Conservation (phyloP, 1,284 basidiomycete species). For the Cutaneotrichosporon cutaneum region DNA sequence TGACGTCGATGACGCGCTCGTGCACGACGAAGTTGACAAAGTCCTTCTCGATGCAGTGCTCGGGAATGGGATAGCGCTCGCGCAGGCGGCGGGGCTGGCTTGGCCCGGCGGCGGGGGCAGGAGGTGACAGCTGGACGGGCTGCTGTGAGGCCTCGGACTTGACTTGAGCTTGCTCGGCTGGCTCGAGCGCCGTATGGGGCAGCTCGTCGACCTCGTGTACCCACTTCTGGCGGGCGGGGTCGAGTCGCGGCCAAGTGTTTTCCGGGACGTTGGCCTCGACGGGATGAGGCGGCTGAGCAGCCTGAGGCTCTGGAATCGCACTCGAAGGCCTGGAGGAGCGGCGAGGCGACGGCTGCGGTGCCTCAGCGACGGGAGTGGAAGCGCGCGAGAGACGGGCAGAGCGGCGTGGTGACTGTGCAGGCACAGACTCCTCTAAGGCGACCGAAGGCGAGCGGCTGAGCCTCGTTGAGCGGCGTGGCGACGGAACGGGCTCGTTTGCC, state of each 20-base stretch:
- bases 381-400: not conserved
- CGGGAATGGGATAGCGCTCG: not conserved
- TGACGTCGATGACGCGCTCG: not conserved
- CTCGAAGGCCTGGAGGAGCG: not conserved
- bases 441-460: not conserved
- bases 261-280: not conserved
- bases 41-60: not conserved
- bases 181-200: not conserved
- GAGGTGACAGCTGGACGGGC: not conserved
- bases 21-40: not conserved
- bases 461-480: not conserved
- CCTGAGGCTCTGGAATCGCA: too few species aligned
- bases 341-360: not conserved
- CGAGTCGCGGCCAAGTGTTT: not conserved
- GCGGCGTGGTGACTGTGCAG: not conserved
- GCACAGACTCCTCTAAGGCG: not conserved
- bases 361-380: not conserved
- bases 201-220: not conserved
- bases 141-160: not conserved
- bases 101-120: not conserved
- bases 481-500: not conserved
- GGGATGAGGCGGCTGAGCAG: not conserved
- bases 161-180: not conserved
- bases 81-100: not conserved
- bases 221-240: not conserved